Percentiles rank a stretch among this genome's conserved stretches.
These are phyloP conservation scores for Zygotorulaspora sp. DNA, from an alignment of 805 yeast species.

Conservation along the genomic window DNA sequence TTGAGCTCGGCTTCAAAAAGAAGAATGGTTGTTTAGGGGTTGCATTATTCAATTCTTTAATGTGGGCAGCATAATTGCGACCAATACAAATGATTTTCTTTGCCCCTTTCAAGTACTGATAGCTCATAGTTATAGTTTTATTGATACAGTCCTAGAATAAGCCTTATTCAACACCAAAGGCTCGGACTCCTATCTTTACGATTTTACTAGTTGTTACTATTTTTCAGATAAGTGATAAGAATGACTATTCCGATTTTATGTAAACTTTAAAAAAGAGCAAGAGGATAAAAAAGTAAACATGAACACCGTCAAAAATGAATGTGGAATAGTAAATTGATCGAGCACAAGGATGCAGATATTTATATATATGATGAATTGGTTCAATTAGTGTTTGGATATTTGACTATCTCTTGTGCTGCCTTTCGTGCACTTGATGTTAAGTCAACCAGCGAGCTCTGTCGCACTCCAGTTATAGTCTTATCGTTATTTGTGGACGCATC, in stretches of 20 bases:
- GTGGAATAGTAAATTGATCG: too few relatives aligned
- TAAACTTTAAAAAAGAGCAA: too few relatives aligned
- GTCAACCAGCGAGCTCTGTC: conserved; percentile 12
- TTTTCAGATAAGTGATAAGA: too few relatives aligned
- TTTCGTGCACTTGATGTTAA: conserved; percentile 7
- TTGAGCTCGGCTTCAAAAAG: conserved; percentile 84
- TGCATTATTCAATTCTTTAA: conserved; percentile 78
- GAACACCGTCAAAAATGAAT: too few relatives aligned
- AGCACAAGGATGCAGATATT: too few relatives aligned
- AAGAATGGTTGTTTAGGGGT: conserved; percentile 86
- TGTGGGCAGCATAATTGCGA: conserved; percentile 95
- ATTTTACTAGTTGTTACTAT: too few relatives aligned
- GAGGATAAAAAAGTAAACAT: too few relatives aligned
- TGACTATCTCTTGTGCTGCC: conserved; percentile 6
- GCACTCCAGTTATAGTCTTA: conserved; percentile 8
- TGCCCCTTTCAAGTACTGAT: conserved; percentile 53
- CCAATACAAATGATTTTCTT: conserved; percentile 91
- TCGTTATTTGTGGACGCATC: conserved; percentile 4
- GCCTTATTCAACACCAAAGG: too few relatives aligned
- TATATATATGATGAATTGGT: too few relatives aligned
- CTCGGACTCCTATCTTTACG: too few relatives aligned
- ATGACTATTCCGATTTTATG: too few relatives aligned
- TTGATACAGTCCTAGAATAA: too few relatives aligned
- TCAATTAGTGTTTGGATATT: conserved; percentile 13
- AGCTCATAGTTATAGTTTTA: conserved; percentile 37